These are phyloP conservation scores for Verbena officinalis DNA, from an alignment of 257 asterid genomes.

Conservation along the genomic window DNA sequence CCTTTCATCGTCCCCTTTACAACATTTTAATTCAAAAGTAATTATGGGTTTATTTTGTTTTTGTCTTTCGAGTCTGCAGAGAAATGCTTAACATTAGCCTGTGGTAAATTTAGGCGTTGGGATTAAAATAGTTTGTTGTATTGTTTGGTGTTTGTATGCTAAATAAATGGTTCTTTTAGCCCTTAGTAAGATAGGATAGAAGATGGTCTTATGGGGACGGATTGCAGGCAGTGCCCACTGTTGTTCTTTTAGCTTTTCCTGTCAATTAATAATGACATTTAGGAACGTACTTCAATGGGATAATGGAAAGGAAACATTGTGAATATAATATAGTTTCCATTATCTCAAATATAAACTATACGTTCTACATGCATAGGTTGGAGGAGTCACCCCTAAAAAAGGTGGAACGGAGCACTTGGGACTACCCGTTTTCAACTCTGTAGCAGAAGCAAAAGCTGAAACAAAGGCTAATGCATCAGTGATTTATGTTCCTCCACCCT, in stretches of 20 bases:
- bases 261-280: background rate
- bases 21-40: background rate
- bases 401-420: slow-evolving; percentile 99
- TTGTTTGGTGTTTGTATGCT: background rate
- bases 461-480: slow-evolving; percentile 92
- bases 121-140: background rate
- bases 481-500: slow-evolving; percentile 94
- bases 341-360: background rate
- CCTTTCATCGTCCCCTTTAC: background rate
- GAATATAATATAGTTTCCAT: background rate
- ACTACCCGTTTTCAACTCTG: slow-evolving; percentile 88
- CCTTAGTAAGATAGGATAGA: background rate
- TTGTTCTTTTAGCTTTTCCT: background rate
- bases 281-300: background rate
- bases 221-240: background rate
- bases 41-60: background rate
- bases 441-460: slow-evolving; percentile 94
- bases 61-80: background rate
- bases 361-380: slow-evolving; percentile 58
- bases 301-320: background rate
- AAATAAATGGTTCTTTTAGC: background rate
- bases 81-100: background rate
- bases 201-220: too few relatives aligned
- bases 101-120: background rate
- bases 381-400: slow-evolving; percentile 94